Evolutionary conservation across 441 rosid species (phyloP).

Genomic region (Populus hybrid): DNA sequence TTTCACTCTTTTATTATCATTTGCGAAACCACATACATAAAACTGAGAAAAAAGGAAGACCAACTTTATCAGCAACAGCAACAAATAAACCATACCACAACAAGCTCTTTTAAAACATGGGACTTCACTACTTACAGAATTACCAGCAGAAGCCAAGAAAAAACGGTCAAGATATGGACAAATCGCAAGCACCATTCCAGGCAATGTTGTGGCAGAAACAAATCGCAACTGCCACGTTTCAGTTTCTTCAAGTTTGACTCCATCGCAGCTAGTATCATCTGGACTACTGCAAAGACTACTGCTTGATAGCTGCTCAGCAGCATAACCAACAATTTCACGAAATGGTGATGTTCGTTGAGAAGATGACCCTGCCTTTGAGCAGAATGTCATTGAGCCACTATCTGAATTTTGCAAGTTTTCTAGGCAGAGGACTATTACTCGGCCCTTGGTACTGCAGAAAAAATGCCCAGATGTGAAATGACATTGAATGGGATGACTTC

Average conservation of each 20-base stretch:
- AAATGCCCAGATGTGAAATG: constrained; percentile 21
- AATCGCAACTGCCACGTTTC: constrained; percentile 78
- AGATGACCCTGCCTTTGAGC: constrained; percentile 69
- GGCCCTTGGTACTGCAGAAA: constrained; percentile 81
- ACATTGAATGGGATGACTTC: neutral
- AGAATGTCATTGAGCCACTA: constrained; percentile 69
- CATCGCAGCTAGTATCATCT: constrained; percentile 81
- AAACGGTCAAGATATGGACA: constrained; percentile 88
- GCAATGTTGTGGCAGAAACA: constrained; percentile 53
- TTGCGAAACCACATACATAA: constrained; percentile 76
- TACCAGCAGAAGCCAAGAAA: constrained; percentile 98
- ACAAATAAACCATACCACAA: constrained; percentile 6
- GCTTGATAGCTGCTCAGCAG: constrained; percentile 75
- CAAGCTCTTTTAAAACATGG: constrained; percentile 22
- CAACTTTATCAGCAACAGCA: constrained; percentile 18
- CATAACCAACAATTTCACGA: constrained; percentile 65
- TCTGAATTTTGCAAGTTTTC: constrained; percentile 69
- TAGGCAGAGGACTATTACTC: constrained; percentile 75
- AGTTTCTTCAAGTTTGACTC: constrained; percentile 75
- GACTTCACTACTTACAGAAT: constrained; percentile 62
- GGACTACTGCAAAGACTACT: constrained; percentile 87
- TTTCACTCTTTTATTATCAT: constrained; percentile 70
- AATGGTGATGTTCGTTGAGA: constrained; percentile 85
- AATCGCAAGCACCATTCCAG: constrained; percentile 90
- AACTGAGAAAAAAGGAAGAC: constrained; percentile 53